A percentile compares a stretch with the other conserved stretches of the same genome.
These are phyloP conservation scores for Escovopsis sp. DNA, from an alignment of 2,329 filamentous ascomycete genomes.

Conservation along the genomic window DNA sequence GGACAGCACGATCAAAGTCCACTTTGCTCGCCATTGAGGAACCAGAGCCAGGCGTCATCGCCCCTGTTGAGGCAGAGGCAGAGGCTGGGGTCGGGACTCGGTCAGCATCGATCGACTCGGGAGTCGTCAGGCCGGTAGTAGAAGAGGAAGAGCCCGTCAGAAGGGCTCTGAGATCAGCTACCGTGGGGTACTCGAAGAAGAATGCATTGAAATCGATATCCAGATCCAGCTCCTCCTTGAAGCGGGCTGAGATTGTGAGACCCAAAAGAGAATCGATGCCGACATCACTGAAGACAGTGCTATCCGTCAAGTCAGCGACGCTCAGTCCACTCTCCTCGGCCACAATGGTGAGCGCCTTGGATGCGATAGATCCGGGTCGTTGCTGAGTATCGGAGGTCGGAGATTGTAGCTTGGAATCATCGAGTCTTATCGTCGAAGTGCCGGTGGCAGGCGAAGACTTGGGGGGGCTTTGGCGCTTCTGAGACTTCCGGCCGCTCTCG, in stretches of 20 bases:
- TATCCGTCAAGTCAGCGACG: conserved; percentile 36
- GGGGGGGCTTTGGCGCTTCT: not conserved
- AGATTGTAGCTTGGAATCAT: not conserved
- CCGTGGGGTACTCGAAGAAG: not conserved
- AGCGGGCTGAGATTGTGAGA: conserved; percentile 2
- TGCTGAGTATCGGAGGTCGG: not conserved
- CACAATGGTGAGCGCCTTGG: conserved; percentile 33
- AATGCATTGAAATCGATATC: conserved; percentile 1
- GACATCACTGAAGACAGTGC: not conserved
- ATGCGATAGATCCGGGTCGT: not conserved
- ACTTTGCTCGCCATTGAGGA: not conserved
- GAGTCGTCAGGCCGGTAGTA: not conserved
- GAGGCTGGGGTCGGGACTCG: not conserved
- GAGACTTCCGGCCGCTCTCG: not conserved
- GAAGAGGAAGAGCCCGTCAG: not conserved
- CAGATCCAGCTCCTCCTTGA: conserved; percentile 4
- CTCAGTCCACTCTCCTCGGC: conserved; percentile 39
- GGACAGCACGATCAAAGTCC: conserved; percentile 1
- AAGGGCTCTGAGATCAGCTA: not conserved
- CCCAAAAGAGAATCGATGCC: not conserved
- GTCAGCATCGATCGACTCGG: not conserved
- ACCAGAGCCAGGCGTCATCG: not conserved
- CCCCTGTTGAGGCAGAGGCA: not conserved
- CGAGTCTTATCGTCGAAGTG: too few relatives aligned
- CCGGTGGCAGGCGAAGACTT: not conserved